Evolutionary conservation across 2,329 filamentous ascomycete genomes (phyloP).

Genomic region (Epichloe coenophiala): DNA sequence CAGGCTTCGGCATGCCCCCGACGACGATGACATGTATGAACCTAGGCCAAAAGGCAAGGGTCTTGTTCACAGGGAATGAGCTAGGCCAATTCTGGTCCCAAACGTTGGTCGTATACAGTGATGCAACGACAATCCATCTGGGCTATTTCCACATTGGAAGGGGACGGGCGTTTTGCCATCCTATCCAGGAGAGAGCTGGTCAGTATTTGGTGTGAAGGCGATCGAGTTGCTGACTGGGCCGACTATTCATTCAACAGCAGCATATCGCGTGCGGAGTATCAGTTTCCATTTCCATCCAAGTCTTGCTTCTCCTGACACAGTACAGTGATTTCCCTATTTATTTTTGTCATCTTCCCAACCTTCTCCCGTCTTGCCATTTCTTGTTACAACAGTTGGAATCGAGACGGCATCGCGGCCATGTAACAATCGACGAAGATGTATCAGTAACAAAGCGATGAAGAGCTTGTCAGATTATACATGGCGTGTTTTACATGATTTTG

Average conservation of each 20-base stretch:
- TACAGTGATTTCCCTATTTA: not conserved
- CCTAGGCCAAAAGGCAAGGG: constrained; percentile 25
- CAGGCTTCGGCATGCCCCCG: constrained; percentile 14
- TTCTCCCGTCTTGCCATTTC: not conserved
- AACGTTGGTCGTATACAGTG: not conserved
- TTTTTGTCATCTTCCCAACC: not conserved
- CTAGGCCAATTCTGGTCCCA: not conserved
- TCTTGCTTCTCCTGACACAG: not conserved
- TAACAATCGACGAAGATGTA: too few relatives aligned
- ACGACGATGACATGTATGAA: constrained; percentile 28
- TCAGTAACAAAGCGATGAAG: too few relatives aligned
- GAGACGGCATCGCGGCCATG: too few relatives aligned
- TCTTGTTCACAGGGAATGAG: constrained; percentile 21
- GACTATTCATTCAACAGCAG: not conserved
- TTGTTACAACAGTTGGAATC: too few relatives aligned
- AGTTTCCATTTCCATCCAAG: not conserved
- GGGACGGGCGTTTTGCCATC: not conserved
- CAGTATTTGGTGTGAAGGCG: not conserved
- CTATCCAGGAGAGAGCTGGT: not conserved
- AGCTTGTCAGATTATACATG: too few relatives aligned
- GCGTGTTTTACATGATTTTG: too few relatives aligned
- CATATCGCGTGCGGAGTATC: not conserved
- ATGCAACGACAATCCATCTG: not conserved
- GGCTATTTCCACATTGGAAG: not conserved
- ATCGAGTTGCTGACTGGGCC: not conserved